Evolutionary conservation across 257 asterid species (phyloP).

Genomic region (Solanum tarapatanum): DNA sequence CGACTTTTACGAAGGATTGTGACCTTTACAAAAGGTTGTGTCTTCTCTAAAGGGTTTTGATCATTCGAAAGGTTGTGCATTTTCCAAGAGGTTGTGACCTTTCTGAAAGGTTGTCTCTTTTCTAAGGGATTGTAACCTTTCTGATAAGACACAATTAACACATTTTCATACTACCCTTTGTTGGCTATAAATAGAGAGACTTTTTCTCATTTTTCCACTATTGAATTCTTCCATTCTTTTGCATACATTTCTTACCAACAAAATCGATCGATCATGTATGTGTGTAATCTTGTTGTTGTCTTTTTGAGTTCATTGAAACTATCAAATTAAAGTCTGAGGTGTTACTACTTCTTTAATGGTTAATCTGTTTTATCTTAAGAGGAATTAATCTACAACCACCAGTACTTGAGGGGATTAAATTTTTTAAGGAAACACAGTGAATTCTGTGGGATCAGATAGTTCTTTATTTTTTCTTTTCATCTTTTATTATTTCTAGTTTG

Average conservation of each 20-base stretch:
- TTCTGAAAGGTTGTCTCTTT: neutral
- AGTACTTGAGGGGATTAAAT: neutral
- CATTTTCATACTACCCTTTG: neutral
- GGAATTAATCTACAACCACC: no score
- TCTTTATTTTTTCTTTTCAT: neutral
- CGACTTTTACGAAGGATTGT: no score
- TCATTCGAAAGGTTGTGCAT: neutral
- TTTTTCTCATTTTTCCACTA: neutral
- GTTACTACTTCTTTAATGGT: no score
- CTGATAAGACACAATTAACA: neutral
- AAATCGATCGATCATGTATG: neutral
- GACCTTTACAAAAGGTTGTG: no score
- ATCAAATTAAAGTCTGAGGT: neutral
- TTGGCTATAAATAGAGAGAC: no score
- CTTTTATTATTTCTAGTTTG: neutral
- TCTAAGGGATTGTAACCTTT: neutral
- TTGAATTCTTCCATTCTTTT: no score
- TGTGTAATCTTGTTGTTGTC: neutral
- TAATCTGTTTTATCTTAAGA: no score
- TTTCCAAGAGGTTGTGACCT: neutral
- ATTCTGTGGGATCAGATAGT: neutral
- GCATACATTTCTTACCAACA: neutral
- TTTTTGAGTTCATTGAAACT: neutral
- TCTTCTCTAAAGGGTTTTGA: no score
- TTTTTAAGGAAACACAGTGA: no score